These are phyloP conservation scores for Cutaneotrichosporon cyanovorans DNA, from an alignment of 1,284 basidiomycete genomes.

Conservation along the genomic window DNA sequence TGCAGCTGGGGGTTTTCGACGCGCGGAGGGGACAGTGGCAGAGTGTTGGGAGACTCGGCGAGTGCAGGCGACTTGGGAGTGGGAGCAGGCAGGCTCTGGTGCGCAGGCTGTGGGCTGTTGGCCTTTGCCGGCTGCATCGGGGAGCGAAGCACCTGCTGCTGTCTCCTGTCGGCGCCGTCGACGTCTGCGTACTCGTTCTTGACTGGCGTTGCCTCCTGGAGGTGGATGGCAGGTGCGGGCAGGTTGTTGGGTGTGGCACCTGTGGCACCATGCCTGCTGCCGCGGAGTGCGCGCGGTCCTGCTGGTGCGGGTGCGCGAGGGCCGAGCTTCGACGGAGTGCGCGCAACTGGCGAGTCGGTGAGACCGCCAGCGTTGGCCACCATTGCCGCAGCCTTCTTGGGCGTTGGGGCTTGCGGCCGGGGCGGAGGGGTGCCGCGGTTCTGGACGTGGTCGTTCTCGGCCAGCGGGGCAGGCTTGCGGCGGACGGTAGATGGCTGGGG, in stretches of 20 bases:
- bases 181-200: conserved; percentile 21
- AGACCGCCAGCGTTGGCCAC: conserved; percentile 8
- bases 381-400: conserved; percentile 39
- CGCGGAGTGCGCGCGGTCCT: conserved; percentile 28
- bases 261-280: too few species aligned
- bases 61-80: not conserved
- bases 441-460: conserved; percentile 37
- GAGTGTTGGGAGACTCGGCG: not conserved
- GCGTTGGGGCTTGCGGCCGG: conserved; percentile 42
- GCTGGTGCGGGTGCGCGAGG: conserved; percentile 22
- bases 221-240: conserved; percentile 40
- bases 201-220: conserved; percentile 48
- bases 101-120: not conserved
- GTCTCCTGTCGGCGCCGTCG: not conserved
- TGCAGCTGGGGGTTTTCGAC: conserved; percentile 51
- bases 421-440: conserved; percentile 23
- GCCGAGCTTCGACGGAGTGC: conserved; percentile 21
- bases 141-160: conserved; percentile 7
- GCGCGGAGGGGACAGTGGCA: conserved; percentile 43
- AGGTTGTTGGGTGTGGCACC: conserved; percentile 16
- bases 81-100: not conserved
- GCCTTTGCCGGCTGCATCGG: not conserved
- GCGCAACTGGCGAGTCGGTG: conserved; percentile 18
- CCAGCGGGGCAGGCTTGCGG: conserved; percentile 26
- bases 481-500: conserved; percentile 15